These are phyloP conservation scores for Monosporascus sp. DNA, from an alignment of 2,329 filamentous ascomycete genomes.

Conservation along the genomic window DNA sequence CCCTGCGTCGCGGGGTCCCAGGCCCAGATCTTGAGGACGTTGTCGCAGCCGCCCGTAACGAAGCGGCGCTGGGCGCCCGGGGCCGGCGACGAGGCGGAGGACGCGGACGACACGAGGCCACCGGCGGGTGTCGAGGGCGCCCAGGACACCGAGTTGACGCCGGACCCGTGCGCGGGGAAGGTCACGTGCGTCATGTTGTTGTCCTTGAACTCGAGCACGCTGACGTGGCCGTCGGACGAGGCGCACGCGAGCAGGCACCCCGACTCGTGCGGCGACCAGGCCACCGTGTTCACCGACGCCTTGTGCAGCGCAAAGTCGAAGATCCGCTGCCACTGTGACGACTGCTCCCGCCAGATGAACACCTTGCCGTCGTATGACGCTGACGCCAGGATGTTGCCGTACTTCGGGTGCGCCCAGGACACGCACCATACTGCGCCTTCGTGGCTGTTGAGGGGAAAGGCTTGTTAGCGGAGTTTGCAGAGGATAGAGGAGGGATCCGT, in stretches of 20 bases:
- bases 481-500: background rate
- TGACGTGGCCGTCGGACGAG: conserved; percentile 88
- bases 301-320: conserved; percentile 93
- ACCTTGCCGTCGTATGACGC: conserved; percentile 97
- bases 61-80: conserved; percentile 70
- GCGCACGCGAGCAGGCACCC: conserved; percentile 94
- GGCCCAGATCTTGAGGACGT: conserved; percentile 87
- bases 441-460: conserved; percentile 53
- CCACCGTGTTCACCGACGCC: conserved; percentile 91
- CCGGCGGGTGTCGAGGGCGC: conserved; percentile 81
- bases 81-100: conserved; percentile 45
- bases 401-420: conserved; percentile 97
- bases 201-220: conserved; percentile 94
- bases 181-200: conserved; percentile 86
- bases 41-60: conserved; percentile 92
- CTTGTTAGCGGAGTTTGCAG: background rate
- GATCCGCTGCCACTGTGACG: conserved; percentile 72
- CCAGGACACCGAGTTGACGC: conserved; percentile 95
- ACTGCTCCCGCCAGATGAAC: conserved; percentile 94
- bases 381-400: conserved; percentile 94
- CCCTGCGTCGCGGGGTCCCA: conserved; percentile 60
- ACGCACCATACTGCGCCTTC: conserved; percentile 98
- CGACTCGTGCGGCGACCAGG: conserved; percentile 95
- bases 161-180: conserved; percentile 87
- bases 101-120: conserved; percentile 67